Evolutionary conservation across 83 land plant species (phyloP), one percentile per base, ranked within the genome.

Genomic region (Picea abies): DNA sequence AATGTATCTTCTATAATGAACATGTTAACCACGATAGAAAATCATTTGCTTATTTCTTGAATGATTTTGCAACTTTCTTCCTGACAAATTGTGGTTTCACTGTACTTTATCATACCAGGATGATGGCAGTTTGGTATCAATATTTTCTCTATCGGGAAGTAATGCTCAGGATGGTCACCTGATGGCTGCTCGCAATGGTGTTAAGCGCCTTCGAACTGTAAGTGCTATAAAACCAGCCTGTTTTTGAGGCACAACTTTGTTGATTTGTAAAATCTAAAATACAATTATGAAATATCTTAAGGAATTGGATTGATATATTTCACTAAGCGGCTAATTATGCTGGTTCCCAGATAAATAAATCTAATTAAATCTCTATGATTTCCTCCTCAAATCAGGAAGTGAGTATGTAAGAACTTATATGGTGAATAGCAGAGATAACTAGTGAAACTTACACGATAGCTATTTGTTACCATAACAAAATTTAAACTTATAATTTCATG

Each of bases 161-260:
- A 96, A 83, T 84, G 86, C 91, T 15, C 97, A 97, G 85, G 99
- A 97, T 91, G 94, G 95, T 15, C 95, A 94, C 63, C 85, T 97
- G 77, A 91, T 92, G 81, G 98, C 99, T 71, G 99, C 94, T 39
- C 94, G 99, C 35, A 96, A 97, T 89, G 99, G 99, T 68, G 97
- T 93, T 25, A 97, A 96, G 88, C 93, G 99, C 10, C 95, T 97
- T 44, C 92, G 99, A 22, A 94, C 97, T 22, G 99, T 97, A 92
- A 89, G 92, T 60, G 83, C 52, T 17, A 44, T 73, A 23, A 73
- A 11, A 44, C 58, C n/a, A 73, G 56, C 20, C 20, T 73, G 10
- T 44, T 8, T n/a, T 44, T 41, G 20, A 73, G 10, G 49, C 23
- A 73, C 1, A 32, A 47, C 44, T 44, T 73, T 41, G 58, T 73